Percentiles rank a stretch among this genome's conserved stretches.
These are phyloP conservation scores for Ramaria rubella DNA, from an alignment of 768 basidiomycete genomes.

Conservation along the genomic window DNA sequence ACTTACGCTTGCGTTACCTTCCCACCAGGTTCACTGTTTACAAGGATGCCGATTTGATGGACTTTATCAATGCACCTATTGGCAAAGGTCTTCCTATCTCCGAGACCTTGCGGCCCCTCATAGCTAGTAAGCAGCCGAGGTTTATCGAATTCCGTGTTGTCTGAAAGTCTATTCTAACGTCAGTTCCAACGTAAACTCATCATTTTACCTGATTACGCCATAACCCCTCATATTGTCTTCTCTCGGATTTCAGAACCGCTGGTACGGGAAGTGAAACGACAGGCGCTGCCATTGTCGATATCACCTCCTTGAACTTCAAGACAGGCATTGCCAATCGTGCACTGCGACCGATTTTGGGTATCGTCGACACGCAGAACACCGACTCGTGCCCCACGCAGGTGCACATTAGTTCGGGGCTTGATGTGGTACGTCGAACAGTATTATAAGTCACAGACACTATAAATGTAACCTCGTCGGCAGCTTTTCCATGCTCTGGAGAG, in stretches of 20 bases:
- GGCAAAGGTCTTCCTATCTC: constrained; percentile 86
- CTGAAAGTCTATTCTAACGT: not conserved
- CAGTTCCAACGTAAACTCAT: constrained; percentile 1
- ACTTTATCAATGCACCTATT: constrained; percentile 95
- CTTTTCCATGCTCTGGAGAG: constrained; percentile 94
- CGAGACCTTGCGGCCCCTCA: constrained; percentile 70
- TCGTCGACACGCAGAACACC: constrained; percentile 85
- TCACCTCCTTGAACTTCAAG: constrained; percentile 89
- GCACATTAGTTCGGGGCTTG: constrained; percentile 90
- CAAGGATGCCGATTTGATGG: constrained; percentile 86
- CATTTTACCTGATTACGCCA: not conserved
- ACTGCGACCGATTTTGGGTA: constrained; percentile 81
- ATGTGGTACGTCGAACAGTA: constrained; percentile 42
- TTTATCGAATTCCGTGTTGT: not conserved
- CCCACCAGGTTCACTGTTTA: constrained; percentile 73
- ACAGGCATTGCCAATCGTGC: constrained; percentile 93
- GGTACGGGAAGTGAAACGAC: constrained; percentile 96
- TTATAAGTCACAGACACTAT: not conserved
- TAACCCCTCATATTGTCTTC: constrained; percentile 37
- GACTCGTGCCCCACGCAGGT: constrained; percentile 87
- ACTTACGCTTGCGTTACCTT: not conserved
- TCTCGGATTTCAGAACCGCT: constrained; percentile 41
- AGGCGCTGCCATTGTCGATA: constrained; percentile 89
- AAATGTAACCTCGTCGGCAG: constrained; percentile 7
- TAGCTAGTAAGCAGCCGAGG: constrained; percentile 48